A percentile compares a stretch with the other conserved stretches of the same genome.
Conservation (phyloP, 2,329 filamentous ascomycete species). For the Ophidiomyces ophidiicola region DNA sequence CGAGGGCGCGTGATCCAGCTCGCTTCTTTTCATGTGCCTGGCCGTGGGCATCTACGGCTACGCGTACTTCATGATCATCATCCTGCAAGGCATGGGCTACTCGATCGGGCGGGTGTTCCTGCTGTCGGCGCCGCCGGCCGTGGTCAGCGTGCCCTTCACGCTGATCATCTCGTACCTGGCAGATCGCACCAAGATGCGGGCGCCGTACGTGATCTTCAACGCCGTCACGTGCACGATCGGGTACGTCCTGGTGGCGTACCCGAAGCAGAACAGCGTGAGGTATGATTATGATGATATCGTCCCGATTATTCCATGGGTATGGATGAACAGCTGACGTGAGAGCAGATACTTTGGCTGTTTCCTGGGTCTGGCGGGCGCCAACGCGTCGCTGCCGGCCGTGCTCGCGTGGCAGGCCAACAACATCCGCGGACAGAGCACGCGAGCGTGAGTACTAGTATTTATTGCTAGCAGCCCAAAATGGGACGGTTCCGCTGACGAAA, state of each 20-base stretch:
- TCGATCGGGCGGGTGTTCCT: constrained; percentile 49
- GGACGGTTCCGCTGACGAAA: constrained; percentile 10
- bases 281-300: not conserved
- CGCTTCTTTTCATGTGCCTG: constrained; percentile 11
- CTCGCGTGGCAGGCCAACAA: constrained; percentile 72
- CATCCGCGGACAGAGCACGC: constrained; percentile 41
- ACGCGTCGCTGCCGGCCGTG: constrained; percentile 57
- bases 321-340: not conserved
- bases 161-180: constrained; percentile 47
- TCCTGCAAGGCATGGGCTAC: constrained; percentile 45
- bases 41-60: constrained; percentile 8
- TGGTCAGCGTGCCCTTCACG: constrained; percentile 50
- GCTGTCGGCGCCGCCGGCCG: constrained; percentile 54
- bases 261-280: constrained; percentile 32
- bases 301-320: constrained; percentile 27
- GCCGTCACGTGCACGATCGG: constrained; percentile 53
- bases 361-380: constrained; percentile 56
- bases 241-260: constrained; percentile 56
- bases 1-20: not conserved
- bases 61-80: constrained; percentile 6
- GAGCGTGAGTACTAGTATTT: constrained; percentile 16
- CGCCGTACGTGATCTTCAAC: constrained; percentile 52
- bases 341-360: constrained; percentile 54
- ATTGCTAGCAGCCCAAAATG: constrained; percentile 14
- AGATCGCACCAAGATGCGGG: constrained; percentile 52